Conservation (phyloP, 306 rosid species). For the Fragaria ananassa region DNA sequence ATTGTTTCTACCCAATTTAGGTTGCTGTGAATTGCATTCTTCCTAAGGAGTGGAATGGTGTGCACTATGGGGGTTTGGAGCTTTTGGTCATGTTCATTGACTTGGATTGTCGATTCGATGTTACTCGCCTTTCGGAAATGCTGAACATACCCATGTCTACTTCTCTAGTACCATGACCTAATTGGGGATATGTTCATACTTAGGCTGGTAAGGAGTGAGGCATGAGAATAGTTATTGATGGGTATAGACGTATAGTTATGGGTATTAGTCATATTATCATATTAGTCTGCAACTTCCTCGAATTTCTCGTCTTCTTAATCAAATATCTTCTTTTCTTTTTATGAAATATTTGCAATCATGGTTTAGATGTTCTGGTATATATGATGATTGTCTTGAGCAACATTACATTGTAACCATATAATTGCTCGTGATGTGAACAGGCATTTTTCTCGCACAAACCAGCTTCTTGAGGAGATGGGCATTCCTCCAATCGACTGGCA, state of each 20-base stretch:
- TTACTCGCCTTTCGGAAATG: constrained; percentile 53
- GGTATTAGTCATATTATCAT: too few relatives aligned
- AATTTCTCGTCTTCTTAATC: background rate
- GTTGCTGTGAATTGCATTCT: constrained; percentile 68
- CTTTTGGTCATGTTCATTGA: constrained; percentile 65
- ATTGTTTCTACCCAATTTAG: constrained; percentile 17
- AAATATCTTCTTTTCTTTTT: background rate
- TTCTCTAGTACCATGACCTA: background rate
- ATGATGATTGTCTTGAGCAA: background rate
- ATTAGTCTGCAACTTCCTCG: background rate
- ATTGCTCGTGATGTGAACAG: constrained; percentile 38
- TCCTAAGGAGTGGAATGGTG: constrained; percentile 66
- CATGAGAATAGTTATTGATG: background rate
- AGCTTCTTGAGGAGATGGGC: constrained; percentile 66
- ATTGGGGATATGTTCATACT: background rate
- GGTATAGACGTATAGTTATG: too few relatives aligned
- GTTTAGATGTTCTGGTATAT: background rate
- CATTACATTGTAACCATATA: background rate
- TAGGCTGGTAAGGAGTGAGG: background rate
- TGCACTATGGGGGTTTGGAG: constrained; percentile 64
- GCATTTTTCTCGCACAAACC: constrained; percentile 88
- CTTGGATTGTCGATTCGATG: constrained; percentile 72
- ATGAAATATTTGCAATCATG: background rate
- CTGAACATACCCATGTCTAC: background rate
- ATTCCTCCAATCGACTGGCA: constrained; percentile 76